Evolutionary conservation across 2,329 filamentous ascomycete species (phyloP), one percentile per base, ranked within the genome.

Genomic region (Fusarium pininemorale): DNA sequence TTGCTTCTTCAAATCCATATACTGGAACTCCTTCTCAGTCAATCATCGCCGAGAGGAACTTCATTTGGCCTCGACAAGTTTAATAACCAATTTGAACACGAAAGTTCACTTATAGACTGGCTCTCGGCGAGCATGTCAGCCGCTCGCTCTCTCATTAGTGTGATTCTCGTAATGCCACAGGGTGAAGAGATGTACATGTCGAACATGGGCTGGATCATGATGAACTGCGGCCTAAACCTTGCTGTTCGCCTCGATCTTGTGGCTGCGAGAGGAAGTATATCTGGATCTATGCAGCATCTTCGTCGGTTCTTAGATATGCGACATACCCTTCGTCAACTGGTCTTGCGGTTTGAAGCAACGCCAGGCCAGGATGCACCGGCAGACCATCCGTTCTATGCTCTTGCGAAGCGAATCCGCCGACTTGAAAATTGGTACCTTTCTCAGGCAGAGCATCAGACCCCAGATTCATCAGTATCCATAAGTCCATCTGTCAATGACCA

Each of bases 171-270:
- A 5, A 74, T 80, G 7, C 75, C 80, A 1, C 64, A 72, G 1
- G 77, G 76, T 0, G 77, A 78, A 41, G 79, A 81, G 51, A 59
- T 66, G 26, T 70, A 66, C 13, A 75, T 82, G 45, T 76, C 80
- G 2, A 81, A 82, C 30, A 76, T 79, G 24, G 78, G 77, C 11
- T 82, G 80, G 80, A 76, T 81, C 22, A 78, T 78, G 65, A 66
- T 80, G 12, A 75, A 81, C 26, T 82, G 80, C 30, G 78, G 75
- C 2, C 50, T 81, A 0, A 80, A 80, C 9, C 39, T 81, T 1
- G 78, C 78, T 1, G 77, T 74, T 2, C 72, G 78, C 5, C 72
- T 81, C 4, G 80, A 81, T 41, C 75, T 81, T 6, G 63, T 81
- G 2, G 77, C 77, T 15, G 67, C 74, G 1, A 65, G 66, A 5